Base-by-base conservation (phyloP, 2,329 filamentous ascomycete species). In the Pestalotiopsis sp. region DNA sequence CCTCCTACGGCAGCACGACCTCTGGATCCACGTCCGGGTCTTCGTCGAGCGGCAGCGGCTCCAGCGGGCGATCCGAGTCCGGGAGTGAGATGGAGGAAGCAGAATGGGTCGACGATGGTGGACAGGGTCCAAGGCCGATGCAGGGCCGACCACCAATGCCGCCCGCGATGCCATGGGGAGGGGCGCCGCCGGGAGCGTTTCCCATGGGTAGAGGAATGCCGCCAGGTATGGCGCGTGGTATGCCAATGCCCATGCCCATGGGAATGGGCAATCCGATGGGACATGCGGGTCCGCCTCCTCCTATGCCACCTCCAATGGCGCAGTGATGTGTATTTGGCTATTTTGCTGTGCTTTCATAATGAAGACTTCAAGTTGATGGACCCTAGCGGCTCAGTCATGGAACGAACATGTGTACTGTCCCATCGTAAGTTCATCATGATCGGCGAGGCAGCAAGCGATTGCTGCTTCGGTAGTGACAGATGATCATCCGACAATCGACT, bases 211-310 rank as follows among this genome's bases (percentile, higher is more conserved):
- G 66, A 63, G 65, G 64, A 2, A 71, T 63, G 56, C 68, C 71
- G 6, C 72, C 71, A n/a, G 20, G n/a, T 25, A 65, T 65, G 62
- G 62, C 38, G 9, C 62, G 62, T 49, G 62, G 62, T 11, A 56
- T 27, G 62, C 64, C 64, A 13, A 66, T 66, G 41, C 49, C 60
- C 9, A 65, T 41, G 60, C n/a, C 20, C 20, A 65, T 27, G 41
- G 62, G 17, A 7, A 45, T 27, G 23, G 45, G 63, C 5, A 66
- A 66, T 13, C 45, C 68, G 20, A 45, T 71, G 25, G 73, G 72
- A 64, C 69, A 68, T n/a, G 73, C 72, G 58, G 74, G 72, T 4
- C 74, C 71, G 36, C 74, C 71, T 64, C 71, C 69, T 4, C 74
- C 71, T 25, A 73, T 70, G 61, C 71, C 69, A 14, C 13, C 40